Base-by-base conservation (phyloP, 2,329 filamentous ascomycete genomes). In the Scytalidium lignicola region DNA sequence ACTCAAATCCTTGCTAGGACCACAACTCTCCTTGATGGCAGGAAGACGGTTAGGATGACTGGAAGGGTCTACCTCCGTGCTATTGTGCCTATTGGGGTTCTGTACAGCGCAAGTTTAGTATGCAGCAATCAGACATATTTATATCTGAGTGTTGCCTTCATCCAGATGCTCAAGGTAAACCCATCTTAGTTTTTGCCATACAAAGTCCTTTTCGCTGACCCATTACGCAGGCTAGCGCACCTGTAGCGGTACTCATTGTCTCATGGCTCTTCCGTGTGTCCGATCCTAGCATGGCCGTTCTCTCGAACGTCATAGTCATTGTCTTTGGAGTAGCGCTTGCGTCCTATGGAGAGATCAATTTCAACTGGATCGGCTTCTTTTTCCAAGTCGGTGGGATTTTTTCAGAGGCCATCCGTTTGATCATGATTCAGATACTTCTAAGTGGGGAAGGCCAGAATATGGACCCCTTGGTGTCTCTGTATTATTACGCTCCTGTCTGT, bases 31-130 rank as follows among this genome's bases (percentile, higher is more conserved):
- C 87, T 99, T 56, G 93, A 99, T 73, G 91, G 90, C 59, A 85
- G 93, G 63, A 96, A 96, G 75, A 88, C 86, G 41, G 90, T 97
- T 52, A 95, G 95, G 75, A 97, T 99, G 92, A 97, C 89, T 22
- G 89, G 90, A 59, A 86, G 86, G 56, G 85, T 97, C 62, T 97
- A 97, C 70, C 75, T 97, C 52, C 86, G 90, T 60, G 90, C 91
- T 41, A 96, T 97, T 59, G 85, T 96, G 32, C 92, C 92, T 49
- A 96, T 97, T 63, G 92, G 92, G 58, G 72, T 96, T 66, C 95
- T 96, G 75, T 97, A 96, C 83, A 93, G 88, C 67, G 75, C 96
- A 75, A 93, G 87, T 71, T 79, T 97, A 75, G 96, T 97, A 67
- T 96, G 90, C 71, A 90, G 91, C 65, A 97, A 97, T 75, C 73